Conservation (phyloP, 2,329 filamentous ascomycete genomes). For the Alternaria novae-zelandiae region DNA sequence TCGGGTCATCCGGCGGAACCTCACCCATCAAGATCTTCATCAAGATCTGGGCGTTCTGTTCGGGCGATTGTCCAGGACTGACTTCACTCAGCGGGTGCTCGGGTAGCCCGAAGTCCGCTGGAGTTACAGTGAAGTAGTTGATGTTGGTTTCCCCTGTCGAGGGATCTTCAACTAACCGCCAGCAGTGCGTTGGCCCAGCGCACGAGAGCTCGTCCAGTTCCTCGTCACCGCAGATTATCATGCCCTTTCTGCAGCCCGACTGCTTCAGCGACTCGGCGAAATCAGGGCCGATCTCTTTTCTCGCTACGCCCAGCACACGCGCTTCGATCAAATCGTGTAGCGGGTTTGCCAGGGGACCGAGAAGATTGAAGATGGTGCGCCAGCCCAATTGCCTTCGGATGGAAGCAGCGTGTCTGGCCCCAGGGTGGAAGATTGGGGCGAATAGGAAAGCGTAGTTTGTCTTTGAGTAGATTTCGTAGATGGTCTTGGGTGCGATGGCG, state of each 20-base stretch:
- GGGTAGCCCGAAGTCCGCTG: slow-evolving; percentile 85
- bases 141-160: slow-evolving; percentile 61
- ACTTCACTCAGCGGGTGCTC: slow-evolving; percentile 78
- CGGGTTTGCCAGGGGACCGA: slow-evolving; percentile 91
- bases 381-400: slow-evolving; percentile 89
- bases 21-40: slow-evolving; percentile 77
- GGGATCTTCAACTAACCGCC: slow-evolving; percentile 69
- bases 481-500: slow-evolving; percentile 73
- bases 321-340: slow-evolving; percentile 81
- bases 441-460: slow-evolving; percentile 96
- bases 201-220: slow-evolving; percentile 96
- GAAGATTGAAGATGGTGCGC: slow-evolving; percentile 96
- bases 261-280: slow-evolving; percentile 85
- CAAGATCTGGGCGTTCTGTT: slow-evolving; percentile 86
- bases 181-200: slow-evolving; percentile 86
- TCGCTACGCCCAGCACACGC: slow-evolving; percentile 89
- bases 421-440: slow-evolving; percentile 94
- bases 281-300: slow-evolving; percentile 82
- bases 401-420: slow-evolving; percentile 86
- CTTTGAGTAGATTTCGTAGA: slow-evolving; percentile 74
- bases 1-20: slow-evolving; percentile 76
- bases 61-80: slow-evolving; percentile 82
- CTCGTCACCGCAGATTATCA: slow-evolving; percentile 92
- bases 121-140: slow-evolving; percentile 78
- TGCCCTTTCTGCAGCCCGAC: slow-evolving; percentile 77